phyloP scores from a whole-genome alignment of 441 rosid genomes.

The Bocquillonia castaneifolia region DNA sequence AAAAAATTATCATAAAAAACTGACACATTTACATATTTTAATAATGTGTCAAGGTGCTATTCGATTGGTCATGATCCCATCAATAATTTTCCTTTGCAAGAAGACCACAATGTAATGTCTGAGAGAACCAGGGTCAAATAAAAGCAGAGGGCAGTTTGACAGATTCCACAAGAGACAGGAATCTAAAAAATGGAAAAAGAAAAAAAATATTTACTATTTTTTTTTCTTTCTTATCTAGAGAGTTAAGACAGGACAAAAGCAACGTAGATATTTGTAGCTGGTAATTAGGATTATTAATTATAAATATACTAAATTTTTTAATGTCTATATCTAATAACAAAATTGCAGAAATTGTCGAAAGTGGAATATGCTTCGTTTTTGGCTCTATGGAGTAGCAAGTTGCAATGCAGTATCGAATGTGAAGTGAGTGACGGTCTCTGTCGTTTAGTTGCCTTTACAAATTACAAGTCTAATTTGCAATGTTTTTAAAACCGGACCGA shows the following conservation, averaged over 20 bases:
- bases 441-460: neutral
- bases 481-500: too few species aligned
- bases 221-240: neutral
- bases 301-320: neutral
- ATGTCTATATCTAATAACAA: neutral
- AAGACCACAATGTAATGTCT: slow-evolving; percentile 1
- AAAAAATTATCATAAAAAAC: too few species aligned
- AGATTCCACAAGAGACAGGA: neutral
- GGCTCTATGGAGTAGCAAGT: neutral
- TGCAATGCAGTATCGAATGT: too few species aligned
- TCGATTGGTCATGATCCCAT: neutral
- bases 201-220: too few species aligned
- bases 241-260: neutral
- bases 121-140: slow-evolving; percentile 12
- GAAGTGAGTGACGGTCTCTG: too few species aligned
- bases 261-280: neutral
- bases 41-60: neutral
- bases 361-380: slow-evolving; percentile 9
- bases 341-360: neutral
- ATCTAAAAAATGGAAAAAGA: slow-evolving; percentile 4
- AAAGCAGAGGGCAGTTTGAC: neutral
- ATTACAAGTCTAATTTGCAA: too few species aligned
- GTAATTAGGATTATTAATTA: too few species aligned
- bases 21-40: too few species aligned
- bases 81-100: too few species aligned